Base-by-base conservation (phyloP, 2,329 filamentous ascomycete genomes). In the Bipolaris gigantea region DNA sequence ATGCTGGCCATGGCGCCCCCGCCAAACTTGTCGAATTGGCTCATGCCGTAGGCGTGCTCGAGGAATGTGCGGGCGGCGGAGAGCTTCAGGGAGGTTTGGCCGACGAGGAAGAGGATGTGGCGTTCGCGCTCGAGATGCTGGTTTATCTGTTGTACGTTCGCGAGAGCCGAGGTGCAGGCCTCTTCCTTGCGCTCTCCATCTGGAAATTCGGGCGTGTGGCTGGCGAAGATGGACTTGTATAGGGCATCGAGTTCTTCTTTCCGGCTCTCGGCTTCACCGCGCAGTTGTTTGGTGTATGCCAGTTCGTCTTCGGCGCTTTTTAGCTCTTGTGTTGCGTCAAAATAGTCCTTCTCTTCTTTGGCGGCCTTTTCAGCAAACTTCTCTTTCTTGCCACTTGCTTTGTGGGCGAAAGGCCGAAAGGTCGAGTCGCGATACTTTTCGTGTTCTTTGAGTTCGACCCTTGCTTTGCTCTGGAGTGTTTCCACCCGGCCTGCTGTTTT, bases 1-100 rank as follows among this genome's bases (percentile, higher is more conserved):
- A 83, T 80, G 63, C 82, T 80, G 2, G 70, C 67, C 43, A 80
- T 73, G 4, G 73, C 73, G 11, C 79, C 80, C 15, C 80, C 80
- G 36, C 80, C 81, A 47, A 79, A 80, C 66, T 81, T 78, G 55
- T 84, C 82, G 60, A 73, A 70, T 19, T 63, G 59, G 1, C 62
- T 65, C 54, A 60, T 59, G 15, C 57, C 49, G 40, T 71, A 67
- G 10, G 70, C 70, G 23, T 51, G 25, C 34, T 67, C 56, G 19
- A 73, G 63, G 9, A 52, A 23, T n/a, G 44, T 46, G 11, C 61
- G 57, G 2, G 65, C 64, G 25, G 64, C 64, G 18, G 47, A 48
- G 6, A 72, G 57, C 40, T 70, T 67, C 4, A 46, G 34, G 5
- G 43, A 54, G 2, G 53, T 63, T 40, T 73, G 64, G 21, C 61